Percentiles rank a stretch among this genome's conserved stretches.
phyloP scores from a whole-genome alignment of 208 protist species.

The Leishmania turanica region DNA sequence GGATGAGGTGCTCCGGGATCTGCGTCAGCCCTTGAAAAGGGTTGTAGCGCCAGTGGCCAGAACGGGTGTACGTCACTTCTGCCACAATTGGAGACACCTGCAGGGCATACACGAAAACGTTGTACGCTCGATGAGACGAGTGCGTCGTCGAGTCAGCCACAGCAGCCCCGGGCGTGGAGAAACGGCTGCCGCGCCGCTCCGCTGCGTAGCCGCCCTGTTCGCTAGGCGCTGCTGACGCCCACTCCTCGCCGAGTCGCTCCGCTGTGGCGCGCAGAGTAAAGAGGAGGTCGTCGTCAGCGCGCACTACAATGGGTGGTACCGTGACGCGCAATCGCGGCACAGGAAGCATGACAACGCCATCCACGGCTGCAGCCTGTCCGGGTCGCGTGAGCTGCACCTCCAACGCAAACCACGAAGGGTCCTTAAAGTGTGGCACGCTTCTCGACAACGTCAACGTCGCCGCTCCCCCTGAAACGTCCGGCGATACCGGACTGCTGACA shows the following conservation, averaged over 20 bases:
- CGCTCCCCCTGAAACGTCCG: neutral
- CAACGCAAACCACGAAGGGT: constrained; percentile 28
- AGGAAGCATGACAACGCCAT: constrained; percentile 28
- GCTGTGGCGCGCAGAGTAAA: constrained; percentile 44
- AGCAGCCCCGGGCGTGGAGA: neutral
- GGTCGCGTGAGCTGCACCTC: constrained; percentile 26
- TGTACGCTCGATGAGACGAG: constrained; percentile 17
- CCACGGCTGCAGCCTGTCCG: neutral
- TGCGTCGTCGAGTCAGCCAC: neutral
- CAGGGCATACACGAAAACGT: constrained; percentile 47
- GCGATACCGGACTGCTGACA: neutral
- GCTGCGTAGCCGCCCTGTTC: neutral
- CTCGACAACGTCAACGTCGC: neutral
- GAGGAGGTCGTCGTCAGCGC: constrained; percentile 61
- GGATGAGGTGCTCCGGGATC: constrained; percentile 38
- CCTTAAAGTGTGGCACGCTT: constrained; percentile 12
- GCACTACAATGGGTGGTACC: constrained; percentile 40
- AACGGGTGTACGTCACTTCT: constrained; percentile 54
- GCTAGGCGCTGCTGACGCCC: neutral
- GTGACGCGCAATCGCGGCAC: constrained; percentile 44
- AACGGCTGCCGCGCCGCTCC: neutral
- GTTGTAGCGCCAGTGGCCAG: constrained; percentile 45
- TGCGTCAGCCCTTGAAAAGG: constrained; percentile 45
- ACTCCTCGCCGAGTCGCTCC: constrained; percentile 25
- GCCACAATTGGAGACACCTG: constrained; percentile 40